Evolutionary conservation across 2,329 filamentous ascomycete species (phyloP).

Genomic region (Xylariaceae sp.): DNA sequence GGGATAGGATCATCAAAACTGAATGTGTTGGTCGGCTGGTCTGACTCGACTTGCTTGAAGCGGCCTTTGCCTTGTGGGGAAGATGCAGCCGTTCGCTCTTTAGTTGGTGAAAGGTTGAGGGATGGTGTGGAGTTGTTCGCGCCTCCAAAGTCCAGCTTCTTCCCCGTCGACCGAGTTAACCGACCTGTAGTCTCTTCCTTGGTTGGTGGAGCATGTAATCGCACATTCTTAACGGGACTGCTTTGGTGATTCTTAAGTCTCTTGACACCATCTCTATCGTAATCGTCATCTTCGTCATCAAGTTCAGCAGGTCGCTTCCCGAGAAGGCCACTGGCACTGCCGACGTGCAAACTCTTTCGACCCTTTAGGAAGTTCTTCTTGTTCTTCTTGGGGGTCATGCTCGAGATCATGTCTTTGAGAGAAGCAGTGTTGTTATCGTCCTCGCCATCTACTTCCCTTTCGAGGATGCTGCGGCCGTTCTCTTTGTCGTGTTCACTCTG

Average conservation of each 20-base stretch:
- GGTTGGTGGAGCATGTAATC: slow-evolving; percentile 64
- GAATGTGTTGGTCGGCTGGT: slow-evolving; percentile 41
- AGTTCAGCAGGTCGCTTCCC: slow-evolving; percentile 72
- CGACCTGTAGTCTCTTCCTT: slow-evolving; percentile 63
- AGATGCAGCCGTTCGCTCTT: slow-evolving; percentile 36
- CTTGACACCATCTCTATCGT: slow-evolving; percentile 60
- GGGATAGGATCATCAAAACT: slow-evolving; percentile 40
- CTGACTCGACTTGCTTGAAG: slow-evolving; percentile 51
- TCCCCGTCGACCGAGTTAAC: slow-evolving; percentile 46
- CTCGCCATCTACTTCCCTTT: slow-evolving; percentile 49
- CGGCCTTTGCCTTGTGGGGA: slow-evolving; percentile 55
- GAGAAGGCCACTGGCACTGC: slow-evolving; percentile 67
- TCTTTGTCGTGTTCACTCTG: slow-evolving; percentile 60
- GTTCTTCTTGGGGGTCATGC: slow-evolving; percentile 62
- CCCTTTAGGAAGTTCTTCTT: slow-evolving; percentile 65
- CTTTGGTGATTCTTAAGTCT: slow-evolving; percentile 66
- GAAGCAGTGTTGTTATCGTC: slow-evolving; percentile 63
- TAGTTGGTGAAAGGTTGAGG: slow-evolving; percentile 45
- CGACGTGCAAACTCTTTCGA: slow-evolving; percentile 73
- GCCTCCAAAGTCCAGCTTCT: slow-evolving; percentile 40
- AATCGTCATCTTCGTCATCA: slow-evolving; percentile 58
- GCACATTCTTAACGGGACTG: slow-evolving; percentile 74
- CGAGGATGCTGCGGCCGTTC: slow-evolving; percentile 52
- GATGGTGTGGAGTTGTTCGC: slow-evolving; percentile 38
- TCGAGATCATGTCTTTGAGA: slow-evolving; percentile 73